A percentile compares a stretch with the other conserved stretches of the same genome.
Conservation (phyloP, 2,329 filamentous ascomycete genomes). For the Massarina eburnea region DNA sequence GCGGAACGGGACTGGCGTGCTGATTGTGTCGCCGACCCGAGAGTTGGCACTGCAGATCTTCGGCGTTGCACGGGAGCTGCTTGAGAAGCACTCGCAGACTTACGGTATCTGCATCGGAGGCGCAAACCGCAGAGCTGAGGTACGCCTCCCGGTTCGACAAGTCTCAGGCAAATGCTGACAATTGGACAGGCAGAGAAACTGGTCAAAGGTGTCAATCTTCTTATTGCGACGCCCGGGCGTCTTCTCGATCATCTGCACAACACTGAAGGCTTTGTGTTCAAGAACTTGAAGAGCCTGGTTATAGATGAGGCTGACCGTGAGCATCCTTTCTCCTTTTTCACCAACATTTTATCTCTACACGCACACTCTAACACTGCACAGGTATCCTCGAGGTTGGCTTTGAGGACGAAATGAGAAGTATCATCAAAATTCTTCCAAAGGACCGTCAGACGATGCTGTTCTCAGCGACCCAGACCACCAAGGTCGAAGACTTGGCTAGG, state of each 20-base stretch:
- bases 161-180: not conserved
- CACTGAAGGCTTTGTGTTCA: constrained; percentile 85
- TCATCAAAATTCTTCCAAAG: constrained; percentile 86
- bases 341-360: too few relatives aligned
- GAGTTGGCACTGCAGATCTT: constrained; percentile 96
- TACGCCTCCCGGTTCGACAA: not conserved
- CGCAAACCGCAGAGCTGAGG: constrained; percentile 82
- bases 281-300: constrained; percentile 87
- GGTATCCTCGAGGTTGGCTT: constrained; percentile 98
- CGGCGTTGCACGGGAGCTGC: constrained; percentile 87
- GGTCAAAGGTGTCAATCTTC: constrained; percentile 86
- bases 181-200: constrained; percentile 73
- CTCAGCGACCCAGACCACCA: constrained; percentile 96
- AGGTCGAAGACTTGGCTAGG: constrained; percentile 93
- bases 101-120: constrained; percentile 96
- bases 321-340: too few relatives aligned
- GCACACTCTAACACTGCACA: too few relatives aligned
- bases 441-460: constrained; percentile 97
- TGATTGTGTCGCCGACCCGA: constrained; percentile 89
- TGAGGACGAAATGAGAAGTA: constrained; percentile 97
- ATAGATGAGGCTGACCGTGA: constrained; percentile 98
- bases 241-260: constrained; percentile 93
- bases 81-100: constrained; percentile 91
- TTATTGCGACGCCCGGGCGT: constrained; percentile 91
- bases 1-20: constrained; percentile 79